Evolutionary conservation across 805 yeast genomes (phyloP), one percentile per base, ranked within the genome.

Genomic region (Yarrowia divulgata): DNA sequence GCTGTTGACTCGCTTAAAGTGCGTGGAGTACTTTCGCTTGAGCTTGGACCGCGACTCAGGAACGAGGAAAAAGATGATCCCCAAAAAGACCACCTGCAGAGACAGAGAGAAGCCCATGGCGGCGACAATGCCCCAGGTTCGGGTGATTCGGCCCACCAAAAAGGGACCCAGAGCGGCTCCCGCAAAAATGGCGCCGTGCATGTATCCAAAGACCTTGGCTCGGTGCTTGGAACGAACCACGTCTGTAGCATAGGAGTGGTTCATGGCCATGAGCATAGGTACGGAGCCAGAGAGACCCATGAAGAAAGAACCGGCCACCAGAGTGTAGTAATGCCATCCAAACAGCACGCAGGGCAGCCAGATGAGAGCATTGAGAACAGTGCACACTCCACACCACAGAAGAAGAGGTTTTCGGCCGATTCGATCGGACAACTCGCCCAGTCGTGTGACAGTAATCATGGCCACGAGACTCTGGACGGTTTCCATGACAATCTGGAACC

Each of bases 241-340:
- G 77, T 91, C 97, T 7, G 90, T 81, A 18, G 89, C 82, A 74
- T 90, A 90, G 71, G 92, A 85, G 74, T 87, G 88, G 14, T 85
- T 78, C 43, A 88, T 46, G 57, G 67, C 79, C 12, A 88, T 85
- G 49, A 88, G 71, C 39, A 87, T 73, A 10, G 87, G 82, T 69
- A 85, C 78, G 4, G 83, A 66, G 0, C 92, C 90, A 29, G 67
- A 63, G 8, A 63, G 46, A 12, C 67, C 67, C 57, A 96, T 96
- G 32, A 86, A 83, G 4, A 84, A 67, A 34, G 85, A 78, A 32
- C 80, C 81, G 0, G 87, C 40, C 0, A 82, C 70, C n/a, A 80
- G 81, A 3, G 84, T 76, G 0, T 81, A 23, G 0, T 89, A 76
- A 71, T 85, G 80, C 16, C 67, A 63, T 14, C 78, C 67, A 62